Evolutionary conservation across 805 yeast genomes (phyloP).

Genomic region (Zygotorulaspora sp.): DNA sequence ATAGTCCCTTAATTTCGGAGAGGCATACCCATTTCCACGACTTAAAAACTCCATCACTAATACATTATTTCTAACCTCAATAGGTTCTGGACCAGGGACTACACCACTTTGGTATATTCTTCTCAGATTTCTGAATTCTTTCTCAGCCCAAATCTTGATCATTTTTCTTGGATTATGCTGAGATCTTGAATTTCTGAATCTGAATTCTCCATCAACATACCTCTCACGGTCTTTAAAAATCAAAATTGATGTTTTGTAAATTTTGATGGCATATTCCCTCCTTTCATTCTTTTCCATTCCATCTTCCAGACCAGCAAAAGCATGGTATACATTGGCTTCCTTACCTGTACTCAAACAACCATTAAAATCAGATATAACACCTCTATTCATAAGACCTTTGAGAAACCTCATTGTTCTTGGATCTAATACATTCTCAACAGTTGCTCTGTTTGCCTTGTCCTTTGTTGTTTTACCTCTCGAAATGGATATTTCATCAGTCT

Average conservation of each 20-base stretch:
- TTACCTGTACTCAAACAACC: constrained; percentile 97
- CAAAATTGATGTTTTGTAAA: constrained; percentile 90
- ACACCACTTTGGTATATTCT: constrained; percentile 66
- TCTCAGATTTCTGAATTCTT: constrained; percentile 89
- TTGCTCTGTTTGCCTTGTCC: constrained; percentile 91
- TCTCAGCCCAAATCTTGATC: constrained; percentile 98
- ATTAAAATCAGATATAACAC: constrained; percentile 76
- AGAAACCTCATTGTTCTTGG: constrained; percentile 87
- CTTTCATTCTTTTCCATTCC: constrained; percentile 17
- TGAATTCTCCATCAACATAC: constrained; percentile 91
- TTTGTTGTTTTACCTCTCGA: constrained; percentile 57
- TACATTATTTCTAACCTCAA: constrained; percentile 84
- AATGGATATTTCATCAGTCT: constrained; percentile 52
- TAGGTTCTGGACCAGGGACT: constrained; percentile 91
- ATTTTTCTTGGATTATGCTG: constrained; percentile 93
- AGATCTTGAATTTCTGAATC: constrained; percentile 80
- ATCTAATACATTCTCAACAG: constrained; percentile 94
- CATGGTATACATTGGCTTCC: constrained; percentile 97
- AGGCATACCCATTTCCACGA: constrained; percentile 77
- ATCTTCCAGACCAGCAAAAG: constrained; percentile 40
- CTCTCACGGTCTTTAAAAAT: constrained; percentile 97
- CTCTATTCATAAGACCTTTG: constrained; percentile 75
- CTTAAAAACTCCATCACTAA: constrained; percentile 87
- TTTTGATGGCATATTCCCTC: constrained; percentile 80
- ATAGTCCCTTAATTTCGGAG: constrained; percentile 86